Evolutionary conservation across 768 basidiomycete species (phyloP).

Genomic region (Lactarius trivialis): DNA sequence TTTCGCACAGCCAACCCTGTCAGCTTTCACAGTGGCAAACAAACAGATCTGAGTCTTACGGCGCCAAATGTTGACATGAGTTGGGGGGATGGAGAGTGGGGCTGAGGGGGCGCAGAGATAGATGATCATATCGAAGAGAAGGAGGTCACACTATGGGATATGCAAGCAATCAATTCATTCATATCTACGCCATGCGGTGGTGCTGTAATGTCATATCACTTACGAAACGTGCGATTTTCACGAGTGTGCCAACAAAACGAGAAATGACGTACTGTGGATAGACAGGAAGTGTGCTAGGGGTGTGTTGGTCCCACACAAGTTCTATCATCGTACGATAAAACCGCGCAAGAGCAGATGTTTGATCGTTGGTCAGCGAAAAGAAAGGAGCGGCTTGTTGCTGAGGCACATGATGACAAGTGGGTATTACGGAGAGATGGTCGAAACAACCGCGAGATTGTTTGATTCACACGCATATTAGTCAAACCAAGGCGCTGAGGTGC

Average conservation of each 20-base stretch:
- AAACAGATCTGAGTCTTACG: not conserved
- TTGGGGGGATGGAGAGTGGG: not conserved
- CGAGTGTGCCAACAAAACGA: not conserved
- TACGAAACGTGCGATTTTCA: not conserved
- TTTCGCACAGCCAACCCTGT: not conserved
- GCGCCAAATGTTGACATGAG: slow-evolving; percentile 18
- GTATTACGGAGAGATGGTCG: not conserved
- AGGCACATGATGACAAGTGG: not conserved
- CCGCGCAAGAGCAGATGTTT: not conserved
- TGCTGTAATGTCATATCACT: not conserved
- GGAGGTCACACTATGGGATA: not conserved
- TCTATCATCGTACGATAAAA: not conserved
- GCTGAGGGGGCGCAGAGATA: not conserved
- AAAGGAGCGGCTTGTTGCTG: not conserved
- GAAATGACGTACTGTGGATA: not conserved
- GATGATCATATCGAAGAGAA: slow-evolving; percentile 3
- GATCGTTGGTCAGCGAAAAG: not conserved
- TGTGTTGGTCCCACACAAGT: not conserved
- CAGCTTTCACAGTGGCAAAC: not conserved
- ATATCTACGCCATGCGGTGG: not conserved
- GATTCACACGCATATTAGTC: not conserved
- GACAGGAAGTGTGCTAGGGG: not conserved
- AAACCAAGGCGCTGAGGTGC: not conserved
- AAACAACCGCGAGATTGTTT: not conserved
- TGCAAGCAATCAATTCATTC: not conserved